Conservation (phyloP, 108 stramenopile species). For the Chaetoceros tenuissimus region DNA sequence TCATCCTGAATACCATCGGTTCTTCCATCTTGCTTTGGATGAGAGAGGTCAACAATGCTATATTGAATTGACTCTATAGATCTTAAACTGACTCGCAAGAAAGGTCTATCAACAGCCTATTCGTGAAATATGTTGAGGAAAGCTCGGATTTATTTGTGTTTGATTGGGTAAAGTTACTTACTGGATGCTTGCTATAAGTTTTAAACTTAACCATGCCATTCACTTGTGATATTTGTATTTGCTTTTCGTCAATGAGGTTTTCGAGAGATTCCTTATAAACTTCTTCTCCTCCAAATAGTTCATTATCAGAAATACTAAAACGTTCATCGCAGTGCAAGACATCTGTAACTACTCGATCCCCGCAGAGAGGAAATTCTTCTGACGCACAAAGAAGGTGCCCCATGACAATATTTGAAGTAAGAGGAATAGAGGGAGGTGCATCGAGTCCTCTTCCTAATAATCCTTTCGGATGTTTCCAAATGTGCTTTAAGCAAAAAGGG, state of each 20-base stretch:
- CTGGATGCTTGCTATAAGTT: conserved; percentile 46
- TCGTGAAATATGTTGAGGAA: conserved; percentile 1
- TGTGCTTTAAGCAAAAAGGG: conserved; percentile 13
- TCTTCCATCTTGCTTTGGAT: conserved; percentile 52
- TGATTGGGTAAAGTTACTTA: conserved; percentile 5
- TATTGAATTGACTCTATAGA: conserved; percentile 75
- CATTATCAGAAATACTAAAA: conserved; percentile 27
- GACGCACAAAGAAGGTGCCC: conserved; percentile 89
- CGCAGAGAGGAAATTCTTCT: conserved; percentile 76
- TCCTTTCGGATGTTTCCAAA: conserved; percentile 67
- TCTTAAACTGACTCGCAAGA: conserved; percentile 58
- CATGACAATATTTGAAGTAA: conserved; percentile 66
- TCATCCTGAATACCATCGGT: conserved; percentile 56
- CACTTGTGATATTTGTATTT: background rate
- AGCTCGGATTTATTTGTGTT: background rate
- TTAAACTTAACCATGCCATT: conserved; percentile 3
- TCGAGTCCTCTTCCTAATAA: conserved; percentile 62
- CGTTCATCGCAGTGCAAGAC: conserved; percentile 19
- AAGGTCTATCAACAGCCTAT: conserved; percentile 53
- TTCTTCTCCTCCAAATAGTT: conserved; percentile 43
- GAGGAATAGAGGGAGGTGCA: conserved; percentile 67
- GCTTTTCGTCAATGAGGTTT: conserved; percentile 6
- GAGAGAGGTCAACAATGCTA: conserved; percentile 63
- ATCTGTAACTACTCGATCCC: conserved; percentile 16
- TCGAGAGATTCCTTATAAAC: conserved; percentile 47